Evolutionary conservation across 352 stramenopile species (phyloP).

Genomic region (Globisporangium canariense): DNA sequence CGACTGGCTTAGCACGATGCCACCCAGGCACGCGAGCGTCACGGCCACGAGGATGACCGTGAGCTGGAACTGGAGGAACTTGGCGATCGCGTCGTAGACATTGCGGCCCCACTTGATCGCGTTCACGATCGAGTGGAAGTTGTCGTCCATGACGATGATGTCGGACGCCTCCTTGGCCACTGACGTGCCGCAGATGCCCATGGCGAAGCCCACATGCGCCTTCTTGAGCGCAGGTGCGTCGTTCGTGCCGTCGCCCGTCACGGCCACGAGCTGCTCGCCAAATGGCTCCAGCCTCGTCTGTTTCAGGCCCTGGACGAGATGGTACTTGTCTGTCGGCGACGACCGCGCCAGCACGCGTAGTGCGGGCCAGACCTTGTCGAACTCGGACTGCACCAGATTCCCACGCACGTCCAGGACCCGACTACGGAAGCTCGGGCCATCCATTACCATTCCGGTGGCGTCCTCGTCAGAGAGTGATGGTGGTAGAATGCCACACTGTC

Average conservation of each 20-base stretch:
- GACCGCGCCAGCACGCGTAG: conserved; percentile 91
- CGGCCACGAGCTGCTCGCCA: conserved; percentile 72
- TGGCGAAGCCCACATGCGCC: conserved; percentile 88
- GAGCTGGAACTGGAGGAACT: conserved; percentile 93
- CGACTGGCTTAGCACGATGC: conserved; percentile 52
- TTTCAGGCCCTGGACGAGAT: conserved; percentile 88
- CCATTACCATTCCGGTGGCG: conserved; percentile 23
- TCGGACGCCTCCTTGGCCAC: conserved; percentile 91
- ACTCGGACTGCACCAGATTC: conserved; percentile 53
- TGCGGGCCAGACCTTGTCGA: conserved; percentile 80
- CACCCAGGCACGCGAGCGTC: conserved; percentile 74
- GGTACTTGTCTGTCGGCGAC: conserved; percentile 88
- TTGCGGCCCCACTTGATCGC: conserved; percentile 91
- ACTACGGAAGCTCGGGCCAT: conserved; percentile 54
- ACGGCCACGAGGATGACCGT: conserved; percentile 89
- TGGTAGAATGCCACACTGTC: conserved; percentile 84
- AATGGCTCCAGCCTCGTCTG: conserved; percentile 22
- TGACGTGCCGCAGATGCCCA: conserved; percentile 80
- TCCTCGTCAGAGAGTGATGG: conserved; percentile 21
- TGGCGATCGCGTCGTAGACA: conserved; percentile 91
- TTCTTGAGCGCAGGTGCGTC: conserved; percentile 90
- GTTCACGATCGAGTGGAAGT: conserved; percentile 90
- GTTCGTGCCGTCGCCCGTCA: conserved; percentile 93
- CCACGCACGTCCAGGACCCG: conserved; percentile 43
- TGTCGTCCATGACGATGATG: conserved; percentile 91